Evolutionary conservation across 2,329 filamentous ascomycete species (phyloP), one percentile per base, ranked within the genome.

Genomic region (Aspergillus puulaauensis): DNA sequence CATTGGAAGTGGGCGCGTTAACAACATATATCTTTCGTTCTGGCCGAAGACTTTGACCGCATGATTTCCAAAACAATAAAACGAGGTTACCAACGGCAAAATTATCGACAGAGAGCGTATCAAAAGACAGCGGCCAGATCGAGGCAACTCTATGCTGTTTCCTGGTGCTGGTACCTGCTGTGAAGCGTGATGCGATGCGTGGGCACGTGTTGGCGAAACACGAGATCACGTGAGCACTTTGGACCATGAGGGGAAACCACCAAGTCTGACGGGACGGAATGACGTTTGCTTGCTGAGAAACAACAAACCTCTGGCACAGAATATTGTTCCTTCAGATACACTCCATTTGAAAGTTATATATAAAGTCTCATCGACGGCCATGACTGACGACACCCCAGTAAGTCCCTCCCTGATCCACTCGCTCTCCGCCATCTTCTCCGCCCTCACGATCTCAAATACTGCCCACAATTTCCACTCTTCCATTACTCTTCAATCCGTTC

Each of bases 201-300:
- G 39, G 17, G 56, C 55, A 62, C 65, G 66, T 62, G 58, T 61
- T 49, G 31, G 37, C 43, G 35, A 40, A 61, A 68, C 67, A 68
- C 71, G 69, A 67, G 57, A 47, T 71, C 70, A 72, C 68, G 55
- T 71, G 70, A 23, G n/a, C 43, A 27, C 58, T 60, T 63, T 51
- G 8, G 35, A 11, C 43, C 54, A 31, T 40, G 43, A 47, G 49
- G 39, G 43, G 49, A 58, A 27, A 48, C 45, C 45, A 48, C 17
- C 27, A 4, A 48, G 17, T 45, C n/a, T 3, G 15, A 4, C 9
- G 27, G 8, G 8, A 31, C 27, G 9, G 9, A 31, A 8, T 31
- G 27, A 15, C 27, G 24, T 35, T 17, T 21, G 15, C 23, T 31
- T n/a, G 31, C 41, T 12, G n/a, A 19, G 21, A 48, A 47, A 37